Base-by-base conservation (phyloP, 2,329 filamentous ascomycete species). In the Cytospora piceae region DNA sequence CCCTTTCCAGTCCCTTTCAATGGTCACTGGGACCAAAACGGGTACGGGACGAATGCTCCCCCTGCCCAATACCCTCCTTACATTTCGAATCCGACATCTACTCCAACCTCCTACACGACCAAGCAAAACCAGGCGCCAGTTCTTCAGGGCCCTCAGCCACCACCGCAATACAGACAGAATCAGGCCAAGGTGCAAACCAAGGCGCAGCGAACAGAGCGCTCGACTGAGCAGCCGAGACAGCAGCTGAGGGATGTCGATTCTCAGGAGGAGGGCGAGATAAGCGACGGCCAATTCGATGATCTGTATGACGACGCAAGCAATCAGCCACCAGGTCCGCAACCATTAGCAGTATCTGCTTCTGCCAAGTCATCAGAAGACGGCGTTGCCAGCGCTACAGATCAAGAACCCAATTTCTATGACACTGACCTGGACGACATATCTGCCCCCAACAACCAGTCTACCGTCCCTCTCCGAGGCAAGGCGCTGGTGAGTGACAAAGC, bases 221-320 rank as follows among this genome's bases (percentile, higher is more conserved):
- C 39, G 22, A 46, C 29, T 57, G 49, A 58, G 17, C 60, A 57
- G 59, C 17, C 49, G n/a, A 68, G 34, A 31, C 60, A 46, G 42
- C 59, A 55, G 42, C 14, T 15, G 52, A 58, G 53, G 22, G 60
- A 67, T 17, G 31, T 51, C 22, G 70, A 72, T 9, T 71, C 71
- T 24, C 68, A 77, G 31, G 91, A 95, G 72, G 92, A 96, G 72
- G 91, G 90, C 20, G 92, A 96, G 74, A 75, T 95, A 34, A 91
- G 87, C 69, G 92, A 94, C 71, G 85, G 82, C 22, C 87, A 90
- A 70, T 81, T 84, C 58, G 84, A 87, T 58, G 83, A 87, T 70
- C 71, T 83, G 2, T 87, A 87, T 67, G 83, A 85, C 32, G 60
- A 68, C 42, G 60, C 51, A 15, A 49, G 58, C 12, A 58, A 80